Evolutionary conservation across 768 basidiomycete species (phyloP).

Genomic region (Chalciporus sphaerocephalus): DNA sequence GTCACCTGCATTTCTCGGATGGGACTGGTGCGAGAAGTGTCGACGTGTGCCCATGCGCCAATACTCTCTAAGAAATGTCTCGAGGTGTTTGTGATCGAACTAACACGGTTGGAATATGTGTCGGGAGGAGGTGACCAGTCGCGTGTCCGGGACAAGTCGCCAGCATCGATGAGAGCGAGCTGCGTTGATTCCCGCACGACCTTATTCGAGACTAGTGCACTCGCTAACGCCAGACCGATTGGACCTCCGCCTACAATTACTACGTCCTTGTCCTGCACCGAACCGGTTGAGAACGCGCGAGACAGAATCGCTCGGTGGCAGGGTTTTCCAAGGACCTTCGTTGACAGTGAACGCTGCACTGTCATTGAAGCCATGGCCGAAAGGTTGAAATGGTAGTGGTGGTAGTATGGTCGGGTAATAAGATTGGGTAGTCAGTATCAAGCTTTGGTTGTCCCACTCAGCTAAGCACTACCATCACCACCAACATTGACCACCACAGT

Average conservation of each 20-base stretch:
- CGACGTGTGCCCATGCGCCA: conserved; percentile 81
- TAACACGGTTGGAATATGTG: conserved; percentile 77
- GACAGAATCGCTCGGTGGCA: conserved; percentile 2
- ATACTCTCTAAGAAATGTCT: conserved; percentile 69
- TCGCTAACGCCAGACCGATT: conserved; percentile 84
- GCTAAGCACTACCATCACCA: background rate
- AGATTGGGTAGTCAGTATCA: background rate
- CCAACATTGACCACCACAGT: background rate
- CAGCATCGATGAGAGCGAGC: conserved; percentile 77
- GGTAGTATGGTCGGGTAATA: background rate
- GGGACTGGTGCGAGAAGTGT: conserved; percentile 58
- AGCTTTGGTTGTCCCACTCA: too few species aligned
- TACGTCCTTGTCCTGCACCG: conserved; percentile 64
- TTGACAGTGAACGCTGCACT: conserved; percentile 6
- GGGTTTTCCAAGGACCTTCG: conserved; percentile 1
- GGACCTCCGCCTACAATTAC: conserved; percentile 96
- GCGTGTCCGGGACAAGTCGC: conserved; percentile 63
- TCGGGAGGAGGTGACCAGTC: conserved; percentile 57
- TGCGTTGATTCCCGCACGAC: conserved; percentile 48
- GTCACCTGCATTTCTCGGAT: conserved; percentile 84
- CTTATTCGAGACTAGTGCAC: conserved; percentile 65
- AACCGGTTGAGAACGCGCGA: conserved; percentile 18
- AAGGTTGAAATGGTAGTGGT: too few species aligned
- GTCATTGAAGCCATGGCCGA: conserved; percentile 8
- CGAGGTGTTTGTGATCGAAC: conserved; percentile 78